phyloP scores from a whole-genome alignment of 2,329 filamentous ascomycete species.

The Ceratocystis huliohia region DNA sequence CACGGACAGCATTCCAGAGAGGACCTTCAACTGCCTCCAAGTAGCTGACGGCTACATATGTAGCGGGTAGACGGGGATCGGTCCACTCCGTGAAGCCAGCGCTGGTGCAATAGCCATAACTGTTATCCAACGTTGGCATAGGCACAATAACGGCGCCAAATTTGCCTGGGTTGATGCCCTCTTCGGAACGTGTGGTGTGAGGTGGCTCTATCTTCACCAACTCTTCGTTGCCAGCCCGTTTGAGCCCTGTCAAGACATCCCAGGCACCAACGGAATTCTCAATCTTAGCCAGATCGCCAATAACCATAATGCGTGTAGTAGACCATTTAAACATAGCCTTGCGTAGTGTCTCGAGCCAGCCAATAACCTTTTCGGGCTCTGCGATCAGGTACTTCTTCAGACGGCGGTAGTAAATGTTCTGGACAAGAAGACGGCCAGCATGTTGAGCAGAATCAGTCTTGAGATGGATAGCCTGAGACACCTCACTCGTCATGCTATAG shows the following conservation, averaged over 20 bases:
- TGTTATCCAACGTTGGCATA: constrained; percentile 86
- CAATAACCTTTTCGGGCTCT: constrained; percentile 62
- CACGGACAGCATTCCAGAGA: constrained; percentile 84
- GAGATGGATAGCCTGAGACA: constrained; percentile 68
- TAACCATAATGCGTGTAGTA: constrained; percentile 77
- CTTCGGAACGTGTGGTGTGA: constrained; percentile 57
- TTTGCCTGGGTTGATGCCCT: constrained; percentile 62
- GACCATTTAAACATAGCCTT: constrained; percentile 64
- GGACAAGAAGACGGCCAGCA: constrained; percentile 71
- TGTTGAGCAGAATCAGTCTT: constrained; percentile 63
- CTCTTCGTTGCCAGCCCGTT: constrained; percentile 31
- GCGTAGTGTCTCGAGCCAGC: constrained; percentile 65
- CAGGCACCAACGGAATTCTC: constrained; percentile 65
- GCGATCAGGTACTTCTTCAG: constrained; percentile 67
- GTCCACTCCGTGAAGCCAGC: constrained; percentile 62
- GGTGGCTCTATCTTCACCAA: constrained; percentile 51
- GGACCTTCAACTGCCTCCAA: constrained; percentile 89
- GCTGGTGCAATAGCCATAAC: constrained; percentile 66
- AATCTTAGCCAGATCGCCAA: constrained; percentile 65
- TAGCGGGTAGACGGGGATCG: constrained; percentile 65
- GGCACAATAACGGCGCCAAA: constrained; percentile 68
- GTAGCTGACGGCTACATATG: constrained; percentile 81
- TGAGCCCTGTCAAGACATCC: constrained; percentile 37
- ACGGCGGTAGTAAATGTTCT: constrained; percentile 73
- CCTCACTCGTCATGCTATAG: constrained; percentile 49